A percentile compares a stretch with the other conserved stretches of the same genome.
Evolutionary conservation across 2,329 filamentous ascomycete species (phyloP).

Genomic region (Exserohilum rostratum): DNA sequence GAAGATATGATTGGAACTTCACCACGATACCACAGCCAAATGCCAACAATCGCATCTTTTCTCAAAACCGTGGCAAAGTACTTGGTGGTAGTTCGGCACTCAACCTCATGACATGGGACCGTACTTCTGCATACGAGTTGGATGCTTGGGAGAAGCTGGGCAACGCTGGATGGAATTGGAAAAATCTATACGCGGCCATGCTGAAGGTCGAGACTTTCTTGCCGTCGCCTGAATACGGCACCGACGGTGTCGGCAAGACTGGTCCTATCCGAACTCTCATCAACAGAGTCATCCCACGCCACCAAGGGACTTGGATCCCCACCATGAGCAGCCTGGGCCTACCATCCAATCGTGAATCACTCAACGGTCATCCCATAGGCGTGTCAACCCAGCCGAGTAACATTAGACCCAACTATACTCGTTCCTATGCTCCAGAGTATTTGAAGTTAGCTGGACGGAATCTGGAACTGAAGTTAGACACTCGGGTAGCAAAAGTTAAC

Average conservation of each 20-base stretch:
- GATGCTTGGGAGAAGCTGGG: conserved; percentile 41
- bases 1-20: conserved; percentile 49
- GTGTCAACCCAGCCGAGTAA: conserved; percentile 59
- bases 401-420: conserved; percentile 55
- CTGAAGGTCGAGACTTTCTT: conserved; percentile 40
- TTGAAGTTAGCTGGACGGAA: conserved; percentile 52
- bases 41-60: conserved; percentile 50
- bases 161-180: conserved; percentile 44
- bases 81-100: conserved; percentile 57
- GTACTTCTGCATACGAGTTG: conserved; percentile 36
- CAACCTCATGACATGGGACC: conserved; percentile 50
- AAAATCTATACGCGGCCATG: conserved; percentile 41
- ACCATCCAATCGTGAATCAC: conserved; percentile 51
- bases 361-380: conserved; percentile 59
- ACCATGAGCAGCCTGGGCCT: conserved; percentile 56
- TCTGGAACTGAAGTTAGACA: conserved; percentile 48
- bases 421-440: conserved; percentile 59
- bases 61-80: conserved; percentile 55
- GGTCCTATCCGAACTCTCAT: conserved; percentile 46
- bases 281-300: conserved; percentile 53
- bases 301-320: conserved; percentile 54
- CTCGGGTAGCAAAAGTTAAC: conserved; percentile 49
- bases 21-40: conserved; percentile 52
- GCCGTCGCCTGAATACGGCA: conserved; percentile 34
- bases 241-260: conserved; percentile 34